A percentile compares a stretch with the other conserved stretches of the same genome.
Conservation (phyloP, 2,329 filamentous ascomycete species). For the Nothopassalora personata region DNA sequence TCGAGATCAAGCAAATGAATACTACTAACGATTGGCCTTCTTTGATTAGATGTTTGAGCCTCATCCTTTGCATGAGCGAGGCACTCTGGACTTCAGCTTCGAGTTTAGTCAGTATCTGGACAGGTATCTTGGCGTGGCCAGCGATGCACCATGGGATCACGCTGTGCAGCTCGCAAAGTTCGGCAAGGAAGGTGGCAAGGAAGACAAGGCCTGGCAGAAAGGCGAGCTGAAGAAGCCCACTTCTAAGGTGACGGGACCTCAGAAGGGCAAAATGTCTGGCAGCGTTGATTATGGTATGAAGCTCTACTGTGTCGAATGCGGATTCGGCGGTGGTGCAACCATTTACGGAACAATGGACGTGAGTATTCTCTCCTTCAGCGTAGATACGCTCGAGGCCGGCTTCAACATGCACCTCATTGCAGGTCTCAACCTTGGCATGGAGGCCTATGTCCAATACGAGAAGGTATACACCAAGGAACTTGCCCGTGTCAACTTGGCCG, state of each 20-base stretch:
- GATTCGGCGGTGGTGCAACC: not conserved
- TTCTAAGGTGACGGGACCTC: not conserved
- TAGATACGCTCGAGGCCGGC: not conserved
- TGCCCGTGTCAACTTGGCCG: not conserved
- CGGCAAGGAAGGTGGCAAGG: constrained; percentile 2
- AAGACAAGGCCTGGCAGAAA: constrained; percentile 5
- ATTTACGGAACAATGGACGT: not conserved
- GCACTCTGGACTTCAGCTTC: not conserved
- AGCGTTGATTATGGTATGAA: not conserved
- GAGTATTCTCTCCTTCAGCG: not conserved
- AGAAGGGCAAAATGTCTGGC: not conserved
- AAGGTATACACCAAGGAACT: not conserved
- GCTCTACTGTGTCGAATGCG: constrained; percentile 5
- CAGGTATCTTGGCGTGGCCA: not conserved
- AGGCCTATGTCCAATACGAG: not conserved
- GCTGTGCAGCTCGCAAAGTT: constrained; percentile 1
- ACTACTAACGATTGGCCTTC: too few relatives aligned
- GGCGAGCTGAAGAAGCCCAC: constrained; percentile 4
- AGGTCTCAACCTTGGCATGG: not conserved
- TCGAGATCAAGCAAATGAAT: not conserved
- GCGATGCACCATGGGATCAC: constrained; percentile 5
- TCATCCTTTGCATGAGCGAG: constrained; percentile 1
- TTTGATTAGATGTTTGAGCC: constrained; percentile 4
- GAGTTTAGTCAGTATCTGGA: constrained; percentile 1
- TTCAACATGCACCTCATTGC: not conserved